Conservation (phyloP, 495 filamentous ascomycete species). For the Lophiostoma macrostomum region DNA sequence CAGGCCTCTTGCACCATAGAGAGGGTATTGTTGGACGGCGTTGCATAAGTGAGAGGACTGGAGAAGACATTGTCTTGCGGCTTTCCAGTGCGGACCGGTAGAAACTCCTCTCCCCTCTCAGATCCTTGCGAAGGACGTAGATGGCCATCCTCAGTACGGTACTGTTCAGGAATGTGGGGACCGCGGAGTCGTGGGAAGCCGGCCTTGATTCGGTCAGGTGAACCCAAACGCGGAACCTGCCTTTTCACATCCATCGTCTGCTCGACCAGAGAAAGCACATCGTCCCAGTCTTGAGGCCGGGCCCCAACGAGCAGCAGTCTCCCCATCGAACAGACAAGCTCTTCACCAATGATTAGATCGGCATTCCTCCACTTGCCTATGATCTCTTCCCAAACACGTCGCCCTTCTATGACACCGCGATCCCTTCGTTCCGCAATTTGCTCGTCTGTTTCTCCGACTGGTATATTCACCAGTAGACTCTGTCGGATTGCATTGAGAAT, state of each 20-base stretch:
- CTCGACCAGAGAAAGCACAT: slow-evolving; percentile 67
- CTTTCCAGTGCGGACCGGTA: slow-evolving; percentile 1
- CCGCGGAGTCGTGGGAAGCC: slow-evolving; percentile 30
- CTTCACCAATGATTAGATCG: slow-evolving; percentile 66
- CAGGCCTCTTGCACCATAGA: slow-evolving; percentile 65
- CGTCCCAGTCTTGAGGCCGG: slow-evolving; percentile 59
- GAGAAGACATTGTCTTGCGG: background rate
- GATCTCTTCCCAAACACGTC: slow-evolving; percentile 77
- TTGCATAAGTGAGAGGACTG: slow-evolving; percentile 44
- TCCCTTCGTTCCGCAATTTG: slow-evolving; percentile 34
- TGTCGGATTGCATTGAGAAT: slow-evolving; percentile 69
- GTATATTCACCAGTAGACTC: slow-evolving; percentile 37
- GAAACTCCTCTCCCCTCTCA: slow-evolving; percentile 26
- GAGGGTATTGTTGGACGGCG: slow-evolving; percentile 64
- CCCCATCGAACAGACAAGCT: slow-evolving; percentile 73
- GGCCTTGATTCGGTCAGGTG: slow-evolving; percentile 19
- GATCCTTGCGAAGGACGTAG: slow-evolving; percentile 12
- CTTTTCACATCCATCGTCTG: slow-evolving; percentile 72
- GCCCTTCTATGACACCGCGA: slow-evolving; percentile 54
- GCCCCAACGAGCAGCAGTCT: slow-evolving; percentile 60
- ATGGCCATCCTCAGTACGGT: slow-evolving; percentile 13
- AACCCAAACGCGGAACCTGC: slow-evolving; percentile 41
- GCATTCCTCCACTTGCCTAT: slow-evolving; percentile 67
- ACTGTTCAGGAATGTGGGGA: slow-evolving; percentile 21
- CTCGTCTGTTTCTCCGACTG: slow-evolving; percentile 41